Evolutionary conservation across 306 rosid species (phyloP).

Genomic region (Prunus campanulata): DNA sequence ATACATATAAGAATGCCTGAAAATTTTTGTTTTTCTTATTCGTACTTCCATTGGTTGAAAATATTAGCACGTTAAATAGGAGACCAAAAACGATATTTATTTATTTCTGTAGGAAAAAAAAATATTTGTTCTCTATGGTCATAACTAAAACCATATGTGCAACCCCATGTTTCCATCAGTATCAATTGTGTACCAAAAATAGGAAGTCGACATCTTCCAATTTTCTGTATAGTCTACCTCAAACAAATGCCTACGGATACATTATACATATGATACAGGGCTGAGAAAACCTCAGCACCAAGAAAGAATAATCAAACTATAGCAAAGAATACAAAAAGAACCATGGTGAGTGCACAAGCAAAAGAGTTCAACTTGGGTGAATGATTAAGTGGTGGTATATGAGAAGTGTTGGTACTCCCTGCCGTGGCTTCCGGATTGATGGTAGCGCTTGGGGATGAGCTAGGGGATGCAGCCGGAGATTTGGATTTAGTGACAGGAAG

Average conservation of each 20-base stretch:
- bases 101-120: neutral
- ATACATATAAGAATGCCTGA: neutral
- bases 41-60: neutral
- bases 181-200: conserved; percentile 11
- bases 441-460: neutral
- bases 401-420: conserved; percentile 15
- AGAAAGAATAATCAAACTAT: conserved; percentile 37
- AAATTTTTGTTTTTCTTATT: neutral
- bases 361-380: conserved; percentile 42
- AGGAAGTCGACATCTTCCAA: conserved; percentile 27
- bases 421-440: conserved; percentile 50
- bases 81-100: neutral
- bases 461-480: conserved; percentile 44
- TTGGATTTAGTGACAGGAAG: conserved; percentile 31
- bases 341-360: conserved; percentile 18
- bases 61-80: neutral
- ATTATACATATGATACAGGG: conserved; percentile 22
- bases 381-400: conserved; percentile 13
- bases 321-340: conserved; percentile 39
- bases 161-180: conserved; percentile 27
- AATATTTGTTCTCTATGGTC: conserved; percentile 16
- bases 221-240: conserved; percentile 4
- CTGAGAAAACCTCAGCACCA: conserved; percentile 1
- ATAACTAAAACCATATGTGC: conserved; percentile 29
- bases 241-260: conserved; percentile 15